A percentile compares a stretch with the other conserved stretches of the same genome.
These are phyloP conservation scores for Setomelanomma holmii DNA, from an alignment of 2,329 filamentous ascomycete genomes.

Conservation along the genomic window DNA sequence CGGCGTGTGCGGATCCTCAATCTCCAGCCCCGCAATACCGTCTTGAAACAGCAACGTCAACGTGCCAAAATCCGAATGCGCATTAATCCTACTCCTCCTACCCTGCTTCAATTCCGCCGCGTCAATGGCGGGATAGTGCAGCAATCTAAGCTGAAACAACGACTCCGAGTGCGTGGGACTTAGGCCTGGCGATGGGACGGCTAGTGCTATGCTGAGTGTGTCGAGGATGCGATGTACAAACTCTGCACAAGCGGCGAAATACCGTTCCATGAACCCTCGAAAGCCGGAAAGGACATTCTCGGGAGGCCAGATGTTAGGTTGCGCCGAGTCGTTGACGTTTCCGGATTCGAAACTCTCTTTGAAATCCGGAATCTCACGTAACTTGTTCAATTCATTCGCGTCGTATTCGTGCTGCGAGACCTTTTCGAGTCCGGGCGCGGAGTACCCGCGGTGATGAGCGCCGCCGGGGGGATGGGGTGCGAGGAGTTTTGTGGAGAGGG, in stretches of 20 bases:
- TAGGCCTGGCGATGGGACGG: constrained; percentile 22
- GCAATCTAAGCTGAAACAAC: constrained; percentile 45
- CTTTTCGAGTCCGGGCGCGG: constrained; percentile 47
- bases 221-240: constrained; percentile 36
- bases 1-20: constrained; percentile 35
- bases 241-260: constrained; percentile 28
- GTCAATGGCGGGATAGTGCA: constrained; percentile 50
- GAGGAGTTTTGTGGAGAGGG: constrained; percentile 43
- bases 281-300: constrained; percentile 51
- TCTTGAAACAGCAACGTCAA: constrained; percentile 55
- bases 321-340: constrained; percentile 32
- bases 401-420: constrained; percentile 41
- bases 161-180: constrained; percentile 30
- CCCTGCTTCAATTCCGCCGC: constrained; percentile 28
- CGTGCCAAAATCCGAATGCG: constrained; percentile 53
- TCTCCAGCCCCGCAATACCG: constrained; percentile 49
- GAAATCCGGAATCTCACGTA: constrained; percentile 36
- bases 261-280: constrained; percentile 33
- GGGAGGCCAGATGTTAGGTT: constrained; percentile 53
- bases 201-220: constrained; percentile 35
- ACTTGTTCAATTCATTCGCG: constrained; percentile 18
- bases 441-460: constrained; percentile 51
- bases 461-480: constrained; percentile 50
- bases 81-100: constrained; percentile 45
- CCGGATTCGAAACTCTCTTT: constrained; percentile 47